A percentile compares a stretch with the other conserved stretches of the same genome.
phyloP scores from a whole-genome alignment of 176 grass and related monocot species.

The Lolium perenne region DNA sequence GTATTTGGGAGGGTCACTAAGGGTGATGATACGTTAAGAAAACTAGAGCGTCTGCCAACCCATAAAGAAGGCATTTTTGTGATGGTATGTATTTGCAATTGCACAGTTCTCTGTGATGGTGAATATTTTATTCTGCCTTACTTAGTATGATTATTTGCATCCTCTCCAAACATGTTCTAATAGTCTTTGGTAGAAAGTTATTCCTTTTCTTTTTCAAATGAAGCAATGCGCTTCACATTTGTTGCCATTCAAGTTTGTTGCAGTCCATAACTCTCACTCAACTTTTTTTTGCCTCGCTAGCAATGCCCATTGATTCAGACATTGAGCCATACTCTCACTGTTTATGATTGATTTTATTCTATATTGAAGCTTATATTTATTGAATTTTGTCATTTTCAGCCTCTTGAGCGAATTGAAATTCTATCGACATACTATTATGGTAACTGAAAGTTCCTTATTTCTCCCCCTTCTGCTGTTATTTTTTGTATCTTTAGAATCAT shows the following conservation, averaged over 20 bases:
- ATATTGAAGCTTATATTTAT: conserved; percentile 21
- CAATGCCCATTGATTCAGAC: not conserved
- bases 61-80: conserved; percentile 92
- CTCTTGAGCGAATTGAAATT: conserved; percentile 81
- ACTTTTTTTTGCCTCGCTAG: conserved; percentile 1
- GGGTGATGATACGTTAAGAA: conserved; percentile 84
- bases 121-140: not conserved
- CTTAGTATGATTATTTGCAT: not conserved
- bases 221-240: conserved; percentile 3
- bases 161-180: not conserved
- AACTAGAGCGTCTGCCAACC: conserved; percentile 81
- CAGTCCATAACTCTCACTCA: not conserved
- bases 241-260: not conserved
- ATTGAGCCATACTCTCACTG: not conserved
- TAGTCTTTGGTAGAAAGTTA: not conserved
- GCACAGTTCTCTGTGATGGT: not conserved
- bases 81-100: conserved; percentile 62
- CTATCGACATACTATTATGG: conserved; percentile 91
- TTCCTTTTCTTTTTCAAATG: not conserved
- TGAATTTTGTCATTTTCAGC: conserved; percentile 62
- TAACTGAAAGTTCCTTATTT: conserved; percentile 37
- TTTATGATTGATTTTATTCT: not conserved
- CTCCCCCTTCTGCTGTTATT: not conserved
- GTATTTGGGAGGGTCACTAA: conserved; percentile 94
- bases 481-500: not conserved